Conservation (phyloP, 2,329 filamentous ascomycete species). For the Nannizziopsis barbatae region DNA sequence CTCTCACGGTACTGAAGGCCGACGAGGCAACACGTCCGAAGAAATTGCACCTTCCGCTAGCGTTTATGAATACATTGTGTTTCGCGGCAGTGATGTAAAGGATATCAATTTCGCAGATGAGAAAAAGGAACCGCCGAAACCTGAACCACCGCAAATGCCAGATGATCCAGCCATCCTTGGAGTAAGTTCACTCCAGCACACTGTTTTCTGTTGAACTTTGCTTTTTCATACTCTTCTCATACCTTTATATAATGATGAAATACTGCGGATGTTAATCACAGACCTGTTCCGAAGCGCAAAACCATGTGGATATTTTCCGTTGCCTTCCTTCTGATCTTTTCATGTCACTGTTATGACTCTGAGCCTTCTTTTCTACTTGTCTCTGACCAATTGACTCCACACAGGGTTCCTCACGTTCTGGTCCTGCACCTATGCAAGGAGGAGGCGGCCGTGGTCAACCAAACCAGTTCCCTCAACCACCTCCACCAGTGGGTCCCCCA, state of each 20-base stretch:
- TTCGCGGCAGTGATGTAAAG: constrained; percentile 96
- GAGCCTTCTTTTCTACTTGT: neutral
- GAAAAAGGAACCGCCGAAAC: constrained; percentile 59
- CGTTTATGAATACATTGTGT: constrained; percentile 97
- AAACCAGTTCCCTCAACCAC: constrained; percentile 35
- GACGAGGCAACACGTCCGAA: constrained; percentile 63
- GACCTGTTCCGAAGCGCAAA: constrained; percentile 82
- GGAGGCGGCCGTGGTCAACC: constrained; percentile 31
- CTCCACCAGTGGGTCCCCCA: constrained; percentile 26
- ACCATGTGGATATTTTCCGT: constrained; percentile 96
- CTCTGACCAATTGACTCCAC: constrained; percentile 17
- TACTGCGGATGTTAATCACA: constrained; percentile 91
- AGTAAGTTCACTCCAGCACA: constrained; percentile 54
- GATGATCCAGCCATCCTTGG: constrained; percentile 94
- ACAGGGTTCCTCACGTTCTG: constrained; percentile 36
- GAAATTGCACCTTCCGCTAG: constrained; percentile 76
- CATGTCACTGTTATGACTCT: neutral
- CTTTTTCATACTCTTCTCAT: constrained; percentile 1
- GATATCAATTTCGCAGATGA: constrained; percentile 87
- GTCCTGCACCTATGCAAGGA: constrained; percentile 26
- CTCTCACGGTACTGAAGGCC: constrained; percentile 88
- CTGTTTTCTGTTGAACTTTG: constrained; percentile 6
- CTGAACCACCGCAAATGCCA: constrained; percentile 65
- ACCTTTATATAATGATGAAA: constrained; percentile 61
- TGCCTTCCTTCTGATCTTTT: constrained; percentile 94